phyloP scores from a whole-genome alignment of 768 basidiomycete species.

The Russula brevipes region DNA sequence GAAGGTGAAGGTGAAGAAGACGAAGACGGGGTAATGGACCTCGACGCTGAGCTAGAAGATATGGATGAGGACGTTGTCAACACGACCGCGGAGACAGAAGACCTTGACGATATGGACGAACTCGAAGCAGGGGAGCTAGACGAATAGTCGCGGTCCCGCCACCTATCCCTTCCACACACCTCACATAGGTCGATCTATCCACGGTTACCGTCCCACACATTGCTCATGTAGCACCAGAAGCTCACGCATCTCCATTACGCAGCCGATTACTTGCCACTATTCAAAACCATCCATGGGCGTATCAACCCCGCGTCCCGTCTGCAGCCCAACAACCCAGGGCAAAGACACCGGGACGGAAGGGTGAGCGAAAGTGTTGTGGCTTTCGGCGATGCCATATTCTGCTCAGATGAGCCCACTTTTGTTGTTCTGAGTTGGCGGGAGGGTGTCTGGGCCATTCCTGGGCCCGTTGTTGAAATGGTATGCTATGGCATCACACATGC shows the following conservation, averaged over 20 bases:
- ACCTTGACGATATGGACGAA: slow-evolving; percentile 16
- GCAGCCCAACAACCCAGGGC: not conserved
- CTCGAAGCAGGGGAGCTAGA: slow-evolving; percentile 14
- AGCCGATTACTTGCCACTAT: not conserved
- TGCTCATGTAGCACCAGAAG: not conserved
- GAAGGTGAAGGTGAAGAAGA: slow-evolving; percentile 66
- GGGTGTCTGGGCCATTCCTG: not conserved
- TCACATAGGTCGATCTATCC: not conserved
- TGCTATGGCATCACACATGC: not conserved
- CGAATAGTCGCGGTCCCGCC: not conserved
- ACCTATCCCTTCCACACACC: too few species aligned
- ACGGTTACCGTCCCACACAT: not conserved
- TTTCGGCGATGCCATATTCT: not conserved
- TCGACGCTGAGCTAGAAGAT: slow-evolving; percentile 37
- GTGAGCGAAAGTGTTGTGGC: not conserved
- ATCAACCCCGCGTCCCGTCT: not conserved
- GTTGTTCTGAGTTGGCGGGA: not conserved
- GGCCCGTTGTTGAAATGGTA: not conserved
- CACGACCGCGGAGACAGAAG: slow-evolving; percentile 17
- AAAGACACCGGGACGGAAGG: not conserved
- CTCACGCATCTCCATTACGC: not conserved
- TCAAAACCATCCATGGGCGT: not conserved
- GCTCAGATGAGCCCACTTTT: not conserved
- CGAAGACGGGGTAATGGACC: slow-evolving; percentile 43
- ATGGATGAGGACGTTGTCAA: slow-evolving; percentile 22